Base-by-base conservation (phyloP, 169 alveolate species). In the Babesia gibsoni region DNA sequence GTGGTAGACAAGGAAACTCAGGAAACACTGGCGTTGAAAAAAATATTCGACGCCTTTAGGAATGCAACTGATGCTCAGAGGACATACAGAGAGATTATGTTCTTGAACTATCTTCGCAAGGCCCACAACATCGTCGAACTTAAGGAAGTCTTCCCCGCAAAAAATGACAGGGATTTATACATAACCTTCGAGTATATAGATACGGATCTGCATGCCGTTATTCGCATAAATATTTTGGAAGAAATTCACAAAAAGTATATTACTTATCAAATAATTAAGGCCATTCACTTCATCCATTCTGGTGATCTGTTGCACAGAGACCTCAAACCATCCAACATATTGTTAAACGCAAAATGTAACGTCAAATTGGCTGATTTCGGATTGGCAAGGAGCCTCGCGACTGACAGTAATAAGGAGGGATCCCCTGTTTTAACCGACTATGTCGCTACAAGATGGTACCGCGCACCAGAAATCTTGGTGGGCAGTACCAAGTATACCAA, bases 51-150 rank as follows among this genome's bases (percentile, higher is more conserved):
- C 82, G 99, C 99, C 16, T 98, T 97, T 83, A 94, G 97, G 70
- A 98, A 98, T 75, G 95, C 98, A 32, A 98, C 99, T 16, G 99
- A 98, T 86, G 99, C 99, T 5, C 98, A 98, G 80, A 86, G 99
- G 48, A 98, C 99, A 22, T 98, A 96, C 86, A 84, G 99, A 59
- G 99, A 98, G 79, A 96, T 98, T 41, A 96, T 94, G 97, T 96
- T 97, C 81, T 90, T 98, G 48, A 92, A 94, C 50, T 96, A 94
- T 72, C 73, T 95, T 69, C 67, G 92, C 64, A 96, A 98, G 18
- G 98, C 95, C 56, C 98, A 95, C 59, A 97, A 97, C 86, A 97
- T 97, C 52, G 95, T 97, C 23, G 90, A 93, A 36, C 80, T 96
- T 72, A 85, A 70, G 67, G 89, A 80, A 63, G 99, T 98, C 25